These are phyloP conservation scores for Neurospora sp. DNA, from an alignment of 495 filamentous ascomycete genomes.

Conservation along the genomic window DNA sequence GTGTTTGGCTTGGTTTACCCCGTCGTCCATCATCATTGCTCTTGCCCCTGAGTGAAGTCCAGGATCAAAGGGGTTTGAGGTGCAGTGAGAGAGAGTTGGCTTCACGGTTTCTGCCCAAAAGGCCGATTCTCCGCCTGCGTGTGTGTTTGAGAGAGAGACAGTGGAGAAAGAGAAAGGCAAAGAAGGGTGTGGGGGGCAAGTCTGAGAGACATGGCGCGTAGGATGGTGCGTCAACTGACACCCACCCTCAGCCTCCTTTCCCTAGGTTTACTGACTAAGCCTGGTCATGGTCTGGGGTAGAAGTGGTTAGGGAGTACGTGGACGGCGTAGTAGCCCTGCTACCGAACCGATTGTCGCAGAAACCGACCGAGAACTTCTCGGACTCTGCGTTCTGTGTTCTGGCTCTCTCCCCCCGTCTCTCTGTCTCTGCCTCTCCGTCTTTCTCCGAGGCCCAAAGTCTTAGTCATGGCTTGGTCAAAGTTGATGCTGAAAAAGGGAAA, in stretches of 20 bases:
- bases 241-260: background rate
- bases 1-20: background rate
- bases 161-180: background rate
- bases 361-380: background rate
- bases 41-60: background rate
- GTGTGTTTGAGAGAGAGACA: background rate
- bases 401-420: background rate
- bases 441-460: background rate
- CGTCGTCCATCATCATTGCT: background rate
- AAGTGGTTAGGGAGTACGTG: background rate
- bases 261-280: background rate
- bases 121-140: background rate
- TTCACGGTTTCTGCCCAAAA: background rate
- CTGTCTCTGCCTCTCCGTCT: background rate
- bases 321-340: background rate
- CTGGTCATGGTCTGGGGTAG: background rate
- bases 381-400: background rate
- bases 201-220: slow-evolving; percentile 6
- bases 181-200: background rate
- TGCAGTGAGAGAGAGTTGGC: background rate
- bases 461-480: background rate
- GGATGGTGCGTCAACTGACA: background rate
- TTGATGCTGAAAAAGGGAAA: background rate
- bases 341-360: background rate
- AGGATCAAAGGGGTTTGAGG: background rate